Evolutionary conservation across 2,329 filamentous ascomycete genomes (phyloP), one percentile per base, ranked within the genome.

Genomic region (Immersiporthe knoxdaviesiana): DNA sequence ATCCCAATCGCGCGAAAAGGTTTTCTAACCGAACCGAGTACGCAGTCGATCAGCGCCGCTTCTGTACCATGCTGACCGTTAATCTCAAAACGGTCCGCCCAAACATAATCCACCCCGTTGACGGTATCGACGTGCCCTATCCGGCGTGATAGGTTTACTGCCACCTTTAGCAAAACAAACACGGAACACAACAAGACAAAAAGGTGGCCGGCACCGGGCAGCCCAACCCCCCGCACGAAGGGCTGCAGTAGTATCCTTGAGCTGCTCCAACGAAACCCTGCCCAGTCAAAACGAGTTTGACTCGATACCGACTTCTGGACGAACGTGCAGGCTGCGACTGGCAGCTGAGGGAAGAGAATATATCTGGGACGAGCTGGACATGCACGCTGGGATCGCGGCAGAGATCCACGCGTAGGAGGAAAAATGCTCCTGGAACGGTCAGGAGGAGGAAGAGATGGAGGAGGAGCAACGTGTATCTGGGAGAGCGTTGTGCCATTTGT

Each of bases 1-100:
- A 67, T 59, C 54, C 44, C 54, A 61, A 50, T 64, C 61, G 67
- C 61, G 64, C 67, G 67, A 66, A 64, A 66, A 66, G 65, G n/a
- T n/a, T 66, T 67, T 47, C 6, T 47, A n/a, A 47, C 18, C 44
- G n/a, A 47, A 47, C 64, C 64, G 62, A 70, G 67, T 70, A 66
- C 67, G 67, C 69, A 68, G 67, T 71, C 67, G 69, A 69, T 69
- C 62, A 71, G 69, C 69, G 67, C 69, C 65, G 56, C 59, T 69
- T 65, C 62, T 59, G 27, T 54, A 62, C 65, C 58, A 32, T 52
- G 61, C 27, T 50, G 61, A 44, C 64, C 60, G 52, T 66, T 47
- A 30, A n/a, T n/a, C n/a, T 21, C 6, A 21, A n/a, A n/a, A 37
- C 60, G 68, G 65, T 60, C 62, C 39, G 50, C 65, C 61, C 63